A percentile compares a stretch with the other conserved stretches of the same genome.
Conservation (phyloP, 495 filamentous ascomycete genomes). For the Talaromyces adpressus region DNA sequence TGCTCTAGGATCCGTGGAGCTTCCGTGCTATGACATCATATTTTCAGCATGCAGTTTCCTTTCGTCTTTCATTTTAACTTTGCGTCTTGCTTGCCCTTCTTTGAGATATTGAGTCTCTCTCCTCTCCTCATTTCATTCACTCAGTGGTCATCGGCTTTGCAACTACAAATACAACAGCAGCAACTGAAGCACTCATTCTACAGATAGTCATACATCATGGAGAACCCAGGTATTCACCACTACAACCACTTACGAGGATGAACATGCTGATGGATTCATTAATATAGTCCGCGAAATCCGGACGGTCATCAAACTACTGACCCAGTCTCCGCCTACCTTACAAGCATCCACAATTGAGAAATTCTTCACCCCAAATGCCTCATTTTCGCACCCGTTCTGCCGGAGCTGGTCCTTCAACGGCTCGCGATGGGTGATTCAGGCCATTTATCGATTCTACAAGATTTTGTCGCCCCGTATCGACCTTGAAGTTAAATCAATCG, state of each 20-base stretch:
- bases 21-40: background rate
- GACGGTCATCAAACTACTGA: slow-evolving; percentile 57
- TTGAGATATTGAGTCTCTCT: no score
- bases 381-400: slow-evolving; percentile 78
- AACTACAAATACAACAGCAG: no score
- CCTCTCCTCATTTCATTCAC: no score
- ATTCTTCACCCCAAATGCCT: slow-evolving; percentile 62
- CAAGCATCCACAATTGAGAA: slow-evolving; percentile 57
- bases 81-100: no score
- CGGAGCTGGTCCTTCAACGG: slow-evolving; percentile 53
- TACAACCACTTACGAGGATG: background rate
- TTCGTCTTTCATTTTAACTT: no score
- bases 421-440: slow-evolving; percentile 52
- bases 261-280: slow-evolving; percentile 4
- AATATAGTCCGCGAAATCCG: slow-evolving; percentile 45
- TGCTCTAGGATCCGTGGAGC: background rate
- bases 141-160: no score
- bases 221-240: slow-evolving; percentile 30
- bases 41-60: background rate
- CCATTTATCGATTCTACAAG: slow-evolving; percentile 83
- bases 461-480: slow-evolving; percentile 70
- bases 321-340: slow-evolving; percentile 52
- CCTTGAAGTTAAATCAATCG: slow-evolving; percentile 59
- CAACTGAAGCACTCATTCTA: background rate
- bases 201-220: slow-evolving; percentile 15